Percentiles rank a stretch among this genome's conserved stretches.
Evolutionary conservation across 352 stramenopile genomes (phyloP).

Genomic region (Plasmopara halstedii): DNA sequence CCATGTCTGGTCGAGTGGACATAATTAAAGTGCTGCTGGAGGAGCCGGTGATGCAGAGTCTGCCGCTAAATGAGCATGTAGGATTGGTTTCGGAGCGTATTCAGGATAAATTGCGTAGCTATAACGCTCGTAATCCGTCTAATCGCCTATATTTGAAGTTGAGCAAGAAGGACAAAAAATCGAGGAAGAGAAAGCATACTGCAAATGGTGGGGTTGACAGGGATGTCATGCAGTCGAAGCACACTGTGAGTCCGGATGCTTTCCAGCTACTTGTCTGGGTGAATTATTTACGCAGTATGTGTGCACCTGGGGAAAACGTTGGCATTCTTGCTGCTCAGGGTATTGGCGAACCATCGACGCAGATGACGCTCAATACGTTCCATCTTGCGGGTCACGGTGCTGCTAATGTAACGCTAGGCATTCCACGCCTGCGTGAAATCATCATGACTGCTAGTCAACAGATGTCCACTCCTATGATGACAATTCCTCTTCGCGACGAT

Average conservation of each 20-base stretch:
- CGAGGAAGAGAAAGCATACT: conserved; percentile 52
- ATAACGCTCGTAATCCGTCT: conserved; percentile 73
- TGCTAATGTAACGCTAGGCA: conserved; percentile 99
- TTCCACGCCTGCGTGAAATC: conserved; percentile 99
- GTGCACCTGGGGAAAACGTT: conserved; percentile 96
- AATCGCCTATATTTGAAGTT: conserved; percentile 52
- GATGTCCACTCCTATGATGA: conserved; percentile 99
- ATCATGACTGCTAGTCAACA: conserved; percentile 99
- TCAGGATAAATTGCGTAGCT: conserved; percentile 65
- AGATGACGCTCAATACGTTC: conserved; percentile 99
- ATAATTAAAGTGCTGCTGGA: conserved; percentile 63
- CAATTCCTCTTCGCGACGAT: conserved; percentile 86
- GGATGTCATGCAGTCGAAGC: conserved; percentile 71
- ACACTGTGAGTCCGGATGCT: conserved; percentile 62
- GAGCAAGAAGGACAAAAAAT: conserved; percentile 69
- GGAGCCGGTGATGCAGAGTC: conserved; percentile 84
- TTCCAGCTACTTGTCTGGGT: conserved; percentile 95
- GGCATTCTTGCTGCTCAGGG: conserved; percentile 97
- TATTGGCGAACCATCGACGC: conserved; percentile 99
- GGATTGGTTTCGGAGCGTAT: conserved; percentile 84
- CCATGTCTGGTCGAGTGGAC: conserved; percentile 76
- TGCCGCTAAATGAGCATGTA: conserved; percentile 79
- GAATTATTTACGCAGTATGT: conserved; percentile 97
- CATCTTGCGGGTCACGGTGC: conserved; percentile 98
- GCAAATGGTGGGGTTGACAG: conserved; percentile 43